phyloP scores from a whole-genome alignment of 2,329 filamentous ascomycete species.

The Ilyonectria sp. region DNA sequence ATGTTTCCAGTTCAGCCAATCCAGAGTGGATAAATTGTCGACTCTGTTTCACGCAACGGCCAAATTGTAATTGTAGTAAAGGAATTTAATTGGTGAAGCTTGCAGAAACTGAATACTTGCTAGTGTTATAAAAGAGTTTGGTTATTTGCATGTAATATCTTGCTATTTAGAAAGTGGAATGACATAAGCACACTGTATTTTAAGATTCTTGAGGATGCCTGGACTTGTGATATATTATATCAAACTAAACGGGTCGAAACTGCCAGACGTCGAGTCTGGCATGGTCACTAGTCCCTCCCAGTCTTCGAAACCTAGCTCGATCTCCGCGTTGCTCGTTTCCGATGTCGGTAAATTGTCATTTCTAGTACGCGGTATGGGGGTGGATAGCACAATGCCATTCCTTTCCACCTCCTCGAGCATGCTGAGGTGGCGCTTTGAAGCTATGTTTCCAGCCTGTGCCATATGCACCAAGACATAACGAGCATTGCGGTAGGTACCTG shows the following conservation, averaged over 20 bases:
- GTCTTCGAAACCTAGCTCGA: slow-evolving; percentile 2
- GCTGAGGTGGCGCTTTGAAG: neutral
- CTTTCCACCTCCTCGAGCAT: slow-evolving; percentile 3
- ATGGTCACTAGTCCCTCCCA: neutral
- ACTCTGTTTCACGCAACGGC: too few relatives aligned
- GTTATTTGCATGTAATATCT: too few relatives aligned
- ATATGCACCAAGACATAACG: slow-evolving; percentile 1
- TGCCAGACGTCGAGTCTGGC: neutral
- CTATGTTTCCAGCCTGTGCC: neutral
- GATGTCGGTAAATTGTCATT: neutral
- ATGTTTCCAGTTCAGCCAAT: slow-evolving; percentile 31
- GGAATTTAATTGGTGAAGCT: too few relatives aligned
- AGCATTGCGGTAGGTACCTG: neutral
- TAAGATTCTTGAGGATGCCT: too few relatives aligned
- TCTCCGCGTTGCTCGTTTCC: neutral
- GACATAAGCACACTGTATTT: too few relatives aligned
- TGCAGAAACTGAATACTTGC: too few relatives aligned
- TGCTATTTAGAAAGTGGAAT: too few relatives aligned
- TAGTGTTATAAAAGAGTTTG: too few relatives aligned
- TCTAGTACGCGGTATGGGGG: neutral
- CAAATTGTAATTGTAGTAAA: too few relatives aligned
- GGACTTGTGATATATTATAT: neutral
- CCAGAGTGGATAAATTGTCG: too few relatives aligned
- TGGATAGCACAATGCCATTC: neutral
- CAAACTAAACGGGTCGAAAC: neutral